phyloP scores from a whole-genome alignment of 2,329 filamentous ascomycete genomes.

The Alternaria viburni region DNA sequence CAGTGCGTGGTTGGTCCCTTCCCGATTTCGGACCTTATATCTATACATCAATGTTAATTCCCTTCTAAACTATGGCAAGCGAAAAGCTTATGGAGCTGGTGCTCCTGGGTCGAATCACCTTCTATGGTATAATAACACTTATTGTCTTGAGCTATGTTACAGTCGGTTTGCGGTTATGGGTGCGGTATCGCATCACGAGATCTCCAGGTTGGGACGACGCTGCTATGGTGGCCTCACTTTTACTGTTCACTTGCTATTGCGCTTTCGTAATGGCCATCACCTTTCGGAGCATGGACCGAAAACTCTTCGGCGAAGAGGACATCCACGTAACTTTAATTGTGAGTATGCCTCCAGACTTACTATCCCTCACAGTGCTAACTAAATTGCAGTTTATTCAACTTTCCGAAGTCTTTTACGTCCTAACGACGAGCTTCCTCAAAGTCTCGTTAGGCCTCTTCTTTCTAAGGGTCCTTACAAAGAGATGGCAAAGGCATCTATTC shows the following conservation, averaged over 20 bases:
- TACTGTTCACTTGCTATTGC: slow-evolving; percentile 34
- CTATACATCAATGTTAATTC: slow-evolving; percentile 1
- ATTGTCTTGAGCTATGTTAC: slow-evolving; percentile 36
- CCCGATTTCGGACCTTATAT: not conserved
- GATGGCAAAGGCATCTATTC: slow-evolving; percentile 33
- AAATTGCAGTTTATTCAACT: slow-evolving; percentile 37
- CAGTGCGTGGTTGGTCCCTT: slow-evolving; percentile 10
- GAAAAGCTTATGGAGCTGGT: slow-evolving; percentile 23
- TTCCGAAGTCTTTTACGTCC: slow-evolving; percentile 59
- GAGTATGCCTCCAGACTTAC: not conserved
- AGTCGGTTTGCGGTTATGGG: slow-evolving; percentile 42
- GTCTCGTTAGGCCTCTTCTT: slow-evolving; percentile 47
- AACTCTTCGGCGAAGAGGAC: slow-evolving; percentile 18
- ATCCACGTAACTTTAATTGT: slow-evolving; percentile 29
- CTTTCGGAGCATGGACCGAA: slow-evolving; percentile 8
- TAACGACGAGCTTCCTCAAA: slow-evolving; percentile 58
- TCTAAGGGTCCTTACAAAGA: slow-evolving; percentile 40
- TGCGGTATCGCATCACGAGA: slow-evolving; percentile 41
- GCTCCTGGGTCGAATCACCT: slow-evolving; percentile 26
- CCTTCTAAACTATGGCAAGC: slow-evolving; percentile 6
- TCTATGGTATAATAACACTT: slow-evolving; percentile 32
- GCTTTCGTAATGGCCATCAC: slow-evolving; percentile 25
- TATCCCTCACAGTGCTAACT: not conserved
- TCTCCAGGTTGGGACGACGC: slow-evolving; percentile 45
- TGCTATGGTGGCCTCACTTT: slow-evolving; percentile 37